A percentile compares a stretch with the other conserved stretches of the same genome.
Conservation (phyloP, 2,329 filamentous ascomycete species). For the Nemania bipapillata region DNA sequence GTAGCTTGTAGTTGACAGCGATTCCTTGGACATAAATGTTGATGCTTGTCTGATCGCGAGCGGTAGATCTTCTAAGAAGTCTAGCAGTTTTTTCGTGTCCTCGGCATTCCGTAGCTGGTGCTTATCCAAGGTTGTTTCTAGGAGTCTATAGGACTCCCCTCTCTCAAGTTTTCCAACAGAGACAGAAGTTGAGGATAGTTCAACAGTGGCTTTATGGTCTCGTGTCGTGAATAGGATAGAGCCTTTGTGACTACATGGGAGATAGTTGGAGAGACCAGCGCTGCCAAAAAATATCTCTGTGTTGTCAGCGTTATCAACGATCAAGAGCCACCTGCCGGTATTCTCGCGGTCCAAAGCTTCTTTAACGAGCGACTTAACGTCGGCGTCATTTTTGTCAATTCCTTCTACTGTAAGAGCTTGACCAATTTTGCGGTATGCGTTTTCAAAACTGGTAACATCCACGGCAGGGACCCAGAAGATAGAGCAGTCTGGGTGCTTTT, state of each 20-base stretch:
- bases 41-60: not conserved
- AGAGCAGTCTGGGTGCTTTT: slow-evolving; percentile 16
- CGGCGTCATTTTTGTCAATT: slow-evolving; percentile 50
- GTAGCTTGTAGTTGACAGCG: not conserved
- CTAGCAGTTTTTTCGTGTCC: not conserved
- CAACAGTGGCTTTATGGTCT: not conserved
- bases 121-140: not conserved
- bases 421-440: slow-evolving; percentile 46
- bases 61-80: not conserved
- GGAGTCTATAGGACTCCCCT: not conserved
- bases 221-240: slow-evolving; percentile 23
- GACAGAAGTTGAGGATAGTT: not conserved
- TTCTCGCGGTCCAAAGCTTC: slow-evolving; percentile 45
- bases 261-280: slow-evolving; percentile 37
- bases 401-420: slow-evolving; percentile 45
- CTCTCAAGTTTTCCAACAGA: not conserved
- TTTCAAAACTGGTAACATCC: slow-evolving; percentile 20
- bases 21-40: not conserved
- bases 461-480: slow-evolving; percentile 30
- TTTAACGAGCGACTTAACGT: slow-evolving; percentile 54
- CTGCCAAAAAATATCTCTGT: slow-evolving; percentile 42
- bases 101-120: not conserved
- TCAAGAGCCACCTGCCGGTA: slow-evolving; percentile 33
- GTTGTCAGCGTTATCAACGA: slow-evolving; percentile 44
- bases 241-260: slow-evolving; percentile 46